Conservation (phyloP, 2,329 filamentous ascomycete species). For the Neonectria coccinea region DNA sequence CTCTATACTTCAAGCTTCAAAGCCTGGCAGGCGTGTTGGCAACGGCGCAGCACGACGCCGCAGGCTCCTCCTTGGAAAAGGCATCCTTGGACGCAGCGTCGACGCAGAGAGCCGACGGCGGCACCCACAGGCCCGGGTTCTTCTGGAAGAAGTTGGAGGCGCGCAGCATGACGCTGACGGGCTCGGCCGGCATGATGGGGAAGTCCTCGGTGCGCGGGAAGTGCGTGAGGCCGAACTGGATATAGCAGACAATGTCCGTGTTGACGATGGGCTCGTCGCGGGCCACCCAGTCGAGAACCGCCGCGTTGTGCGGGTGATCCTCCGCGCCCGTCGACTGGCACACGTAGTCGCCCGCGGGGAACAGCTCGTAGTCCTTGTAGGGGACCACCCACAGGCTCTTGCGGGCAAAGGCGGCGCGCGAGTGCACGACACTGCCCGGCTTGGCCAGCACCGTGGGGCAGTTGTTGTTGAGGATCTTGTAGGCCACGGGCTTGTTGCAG, state of each 20-base stretch:
- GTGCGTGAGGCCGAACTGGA: conserved; percentile 92
- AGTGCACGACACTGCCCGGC: conserved; percentile 85
- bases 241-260: conserved; percentile 90
- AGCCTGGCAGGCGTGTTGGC: conserved; percentile 17
- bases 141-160: conserved; percentile 85
- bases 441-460: conserved; percentile 85
- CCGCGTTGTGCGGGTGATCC: conserved; percentile 68
- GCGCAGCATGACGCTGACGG: conserved; percentile 82
- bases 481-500: conserved; percentile 85
- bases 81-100: conserved; percentile 40
- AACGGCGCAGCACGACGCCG: conserved; percentile 38
- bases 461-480: conserved; percentile 91
- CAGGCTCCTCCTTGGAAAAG: conserved; percentile 35
- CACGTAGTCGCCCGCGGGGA: conserved; percentile 88
- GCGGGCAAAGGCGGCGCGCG: conserved; percentile 86
- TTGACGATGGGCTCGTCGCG: conserved; percentile 78
- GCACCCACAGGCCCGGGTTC: conserved; percentile 85
- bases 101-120: conserved; percentile 60
- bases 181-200: conserved; percentile 90
- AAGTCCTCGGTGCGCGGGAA: conserved; percentile 93
- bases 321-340: conserved; percentile 84
- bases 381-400: conserved; percentile 43
- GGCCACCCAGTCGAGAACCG: conserved; percentile 83
- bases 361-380: conserved; percentile 85
- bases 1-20: background rate